Percentiles rank a stretch among this genome's conserved stretches.
Conservation (phyloP, 2,329 filamentous ascomycete genomes). For the Rasamsonia emersonii region DNA sequence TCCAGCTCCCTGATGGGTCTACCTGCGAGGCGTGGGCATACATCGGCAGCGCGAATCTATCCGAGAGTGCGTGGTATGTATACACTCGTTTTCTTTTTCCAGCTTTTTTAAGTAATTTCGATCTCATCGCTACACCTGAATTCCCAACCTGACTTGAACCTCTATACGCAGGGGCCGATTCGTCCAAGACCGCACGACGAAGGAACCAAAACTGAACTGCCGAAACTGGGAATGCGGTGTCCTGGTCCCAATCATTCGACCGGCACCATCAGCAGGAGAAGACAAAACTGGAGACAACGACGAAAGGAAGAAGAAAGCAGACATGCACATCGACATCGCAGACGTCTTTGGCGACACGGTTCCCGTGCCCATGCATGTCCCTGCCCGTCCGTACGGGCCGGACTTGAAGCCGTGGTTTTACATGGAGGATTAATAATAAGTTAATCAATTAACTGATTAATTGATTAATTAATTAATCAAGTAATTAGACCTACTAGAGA, state of each 20-base stretch:
- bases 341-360: constrained; percentile 30
- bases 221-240: constrained; percentile 97
- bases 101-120: no score
- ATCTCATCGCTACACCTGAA: no score
- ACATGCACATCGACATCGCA: constrained; percentile 10
- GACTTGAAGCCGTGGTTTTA: constrained; percentile 12
- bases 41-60: constrained; percentile 83
- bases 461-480: no score
- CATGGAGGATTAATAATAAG: no score
- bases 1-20: constrained; percentile 12
- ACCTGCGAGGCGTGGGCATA: constrained; percentile 63
- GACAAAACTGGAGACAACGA: constrained; percentile 15
- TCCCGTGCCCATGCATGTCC: constrained; percentile 38
- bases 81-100: constrained; percentile 9
- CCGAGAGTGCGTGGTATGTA: constrained; percentile 80
- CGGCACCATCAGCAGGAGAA: constrained; percentile 6
- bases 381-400: constrained; percentile 16
- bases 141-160: constrained; percentile 1
- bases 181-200: constrained; percentile 58
- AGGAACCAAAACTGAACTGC: constrained; percentile 66
- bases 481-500: no score
- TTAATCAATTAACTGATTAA: no score
- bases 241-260: constrained; percentile 50
- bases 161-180: constrained; percentile 67
- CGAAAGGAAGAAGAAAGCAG: constrained; percentile 25